Evolutionary conservation across 2,329 filamentous ascomycete genomes (phyloP).

Genomic region (Neurospora crassa): DNA sequence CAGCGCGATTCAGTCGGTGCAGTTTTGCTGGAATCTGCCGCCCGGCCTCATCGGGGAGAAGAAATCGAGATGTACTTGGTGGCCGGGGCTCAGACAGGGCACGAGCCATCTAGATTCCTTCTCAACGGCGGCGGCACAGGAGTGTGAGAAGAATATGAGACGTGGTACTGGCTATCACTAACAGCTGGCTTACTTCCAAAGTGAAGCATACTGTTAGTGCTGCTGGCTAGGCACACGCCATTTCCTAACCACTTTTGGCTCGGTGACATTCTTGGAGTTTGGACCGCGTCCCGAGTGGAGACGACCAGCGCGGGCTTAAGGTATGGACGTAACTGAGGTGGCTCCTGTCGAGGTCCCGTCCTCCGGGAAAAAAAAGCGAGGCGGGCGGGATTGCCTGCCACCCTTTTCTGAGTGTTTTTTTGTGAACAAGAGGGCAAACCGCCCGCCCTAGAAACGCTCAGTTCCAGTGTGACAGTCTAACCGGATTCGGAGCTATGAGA

Average conservation of each 20-base stretch:
- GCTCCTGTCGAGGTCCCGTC: neutral
- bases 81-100: neutral
- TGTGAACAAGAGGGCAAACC: neutral
- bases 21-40: neutral
- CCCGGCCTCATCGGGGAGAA: neutral
- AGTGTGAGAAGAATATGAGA: neutral
- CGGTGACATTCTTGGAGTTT: neutral
- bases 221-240: neutral
- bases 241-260: neutral
- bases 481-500: neutral
- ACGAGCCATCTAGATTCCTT: neutral
- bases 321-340: neutral
- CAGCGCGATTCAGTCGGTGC: neutral
- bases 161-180: neutral
- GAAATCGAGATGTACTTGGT: too few species aligned
- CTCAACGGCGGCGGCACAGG: neutral
- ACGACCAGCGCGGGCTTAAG: neutral
- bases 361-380: neutral
- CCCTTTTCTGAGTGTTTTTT: neutral
- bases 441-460: neutral
- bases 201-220: neutral
- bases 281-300: neutral
- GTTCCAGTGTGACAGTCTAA: neutral
- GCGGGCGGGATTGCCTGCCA: neutral
- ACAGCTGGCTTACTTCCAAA: neutral